These are phyloP conservation scores for Carallia pectinifolia DNA, from an alignment of 345 rosid species.

Conservation along the genomic window DNA sequence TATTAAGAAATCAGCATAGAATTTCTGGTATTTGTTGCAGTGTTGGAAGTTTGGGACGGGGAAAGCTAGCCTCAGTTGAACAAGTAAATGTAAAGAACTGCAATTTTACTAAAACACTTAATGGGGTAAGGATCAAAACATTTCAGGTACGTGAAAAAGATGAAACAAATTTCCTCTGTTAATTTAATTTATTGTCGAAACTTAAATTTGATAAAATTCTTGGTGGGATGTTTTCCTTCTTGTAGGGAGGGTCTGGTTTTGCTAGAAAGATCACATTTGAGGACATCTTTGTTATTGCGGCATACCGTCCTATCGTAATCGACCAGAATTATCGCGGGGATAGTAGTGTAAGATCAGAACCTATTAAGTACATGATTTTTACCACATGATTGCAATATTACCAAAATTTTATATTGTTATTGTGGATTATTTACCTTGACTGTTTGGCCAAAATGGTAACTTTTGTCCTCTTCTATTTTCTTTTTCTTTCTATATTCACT, in stretches of 20 bases:
- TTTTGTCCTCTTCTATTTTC: too few relatives aligned
- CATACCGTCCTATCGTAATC: not conserved
- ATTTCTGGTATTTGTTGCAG: constrained; percentile 2
- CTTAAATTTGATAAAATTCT: too few relatives aligned
- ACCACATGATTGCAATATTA: too few relatives aligned
- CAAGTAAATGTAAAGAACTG: constrained; percentile 33
- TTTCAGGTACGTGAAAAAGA: not conserved
- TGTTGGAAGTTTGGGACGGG: constrained; percentile 41
- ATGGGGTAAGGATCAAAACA: constrained; percentile 45
- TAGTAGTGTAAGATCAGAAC: not conserved
- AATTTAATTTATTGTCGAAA: too few relatives aligned
- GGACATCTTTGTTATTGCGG: not conserved
- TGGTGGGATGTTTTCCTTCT: too few relatives aligned
- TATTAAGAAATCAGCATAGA: too few relatives aligned
- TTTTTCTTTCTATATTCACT: too few relatives aligned
- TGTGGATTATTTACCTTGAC: too few relatives aligned
- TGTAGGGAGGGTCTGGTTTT: not conserved
- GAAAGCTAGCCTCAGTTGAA: constrained; percentile 34
- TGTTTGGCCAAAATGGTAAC: too few relatives aligned
- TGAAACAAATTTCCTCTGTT: too few relatives aligned
- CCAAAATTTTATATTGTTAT: too few relatives aligned
- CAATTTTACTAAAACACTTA: constrained; percentile 21
- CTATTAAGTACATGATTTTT: too few relatives aligned
- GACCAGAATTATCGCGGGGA: not conserved
- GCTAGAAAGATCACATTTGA: not conserved